These are phyloP conservation scores for Hirsutella minnesotensis DNA, from an alignment of 2,329 filamentous ascomycete species.

Conservation along the genomic window DNA sequence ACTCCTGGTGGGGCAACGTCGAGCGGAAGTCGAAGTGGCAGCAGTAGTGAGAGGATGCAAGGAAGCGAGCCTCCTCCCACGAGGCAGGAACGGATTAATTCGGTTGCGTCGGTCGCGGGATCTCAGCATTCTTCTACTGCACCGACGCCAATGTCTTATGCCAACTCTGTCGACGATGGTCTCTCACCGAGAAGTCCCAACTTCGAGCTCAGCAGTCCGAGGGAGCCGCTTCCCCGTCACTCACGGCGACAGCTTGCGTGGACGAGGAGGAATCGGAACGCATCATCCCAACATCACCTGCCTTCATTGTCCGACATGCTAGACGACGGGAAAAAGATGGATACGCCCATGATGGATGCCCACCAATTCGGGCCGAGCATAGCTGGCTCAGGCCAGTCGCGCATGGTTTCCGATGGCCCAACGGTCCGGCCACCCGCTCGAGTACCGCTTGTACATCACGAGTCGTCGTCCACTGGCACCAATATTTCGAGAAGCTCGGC, in stretches of 20 bases:
- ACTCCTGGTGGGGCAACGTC: conserved; percentile 23
- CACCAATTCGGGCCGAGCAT: neutral
- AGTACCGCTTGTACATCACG: conserved; percentile 30
- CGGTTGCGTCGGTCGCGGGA: conserved; percentile 32
- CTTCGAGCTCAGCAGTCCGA: conserved; percentile 21
- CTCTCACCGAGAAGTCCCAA: conserved; percentile 28
- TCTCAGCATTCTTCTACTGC: conserved; percentile 30
- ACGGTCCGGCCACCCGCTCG: conserved; percentile 16
- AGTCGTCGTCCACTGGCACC: conserved; percentile 33
- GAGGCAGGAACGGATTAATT: conserved; percentile 35
- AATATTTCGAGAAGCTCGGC: conserved; percentile 28
- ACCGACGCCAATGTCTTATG: conserved; percentile 21
- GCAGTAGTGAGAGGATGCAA: conserved; percentile 33
- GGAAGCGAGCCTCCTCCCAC: conserved; percentile 36
- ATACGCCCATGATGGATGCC: conserved; percentile 7
- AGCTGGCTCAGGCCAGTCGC: conserved; percentile 1
- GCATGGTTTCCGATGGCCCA: conserved; percentile 13
- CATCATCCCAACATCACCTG: conserved; percentile 19
- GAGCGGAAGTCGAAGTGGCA: conserved; percentile 31
- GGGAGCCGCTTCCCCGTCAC: conserved; percentile 14
- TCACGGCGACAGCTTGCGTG: conserved; percentile 15
- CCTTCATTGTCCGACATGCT: conserved; percentile 37
- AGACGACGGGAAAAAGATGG: conserved; percentile 18
- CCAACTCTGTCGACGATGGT: conserved; percentile 29
- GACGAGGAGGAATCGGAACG: conserved; percentile 4